Conservation (phyloP, 495 filamentous ascomycete species). For the Neurospora tetrasperma region DNA sequence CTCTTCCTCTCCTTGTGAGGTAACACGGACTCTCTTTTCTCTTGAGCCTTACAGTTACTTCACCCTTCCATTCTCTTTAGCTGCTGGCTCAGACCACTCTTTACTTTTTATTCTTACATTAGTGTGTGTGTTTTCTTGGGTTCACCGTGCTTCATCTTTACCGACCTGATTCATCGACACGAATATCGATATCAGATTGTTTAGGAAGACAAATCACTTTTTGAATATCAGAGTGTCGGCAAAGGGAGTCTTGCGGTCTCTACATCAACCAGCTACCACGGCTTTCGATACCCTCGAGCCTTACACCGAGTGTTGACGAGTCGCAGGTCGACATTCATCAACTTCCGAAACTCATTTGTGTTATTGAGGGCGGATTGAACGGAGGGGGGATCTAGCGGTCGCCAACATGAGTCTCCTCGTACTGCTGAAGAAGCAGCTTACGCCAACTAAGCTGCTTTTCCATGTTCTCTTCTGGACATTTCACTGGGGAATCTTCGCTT, state of each 20-base stretch:
- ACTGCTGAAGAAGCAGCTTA: conserved; percentile 49
- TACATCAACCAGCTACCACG: neutral
- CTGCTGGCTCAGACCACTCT: conserved; percentile 53
- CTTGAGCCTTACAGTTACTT: neutral
- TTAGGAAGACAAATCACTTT: neutral
- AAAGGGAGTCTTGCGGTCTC: neutral
- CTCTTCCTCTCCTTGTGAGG: conserved; percentile 21
- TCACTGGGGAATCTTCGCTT: conserved; percentile 71
- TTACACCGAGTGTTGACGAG: conserved; percentile 11
- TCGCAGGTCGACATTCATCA: conserved; percentile 44
- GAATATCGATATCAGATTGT: neutral
- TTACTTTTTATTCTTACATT: conserved; percentile 27
- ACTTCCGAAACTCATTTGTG: conserved; percentile 8
- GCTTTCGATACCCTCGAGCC: neutral
- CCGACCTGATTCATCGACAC: neutral
- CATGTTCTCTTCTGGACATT: conserved; percentile 76
- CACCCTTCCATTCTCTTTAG: conserved; percentile 28
- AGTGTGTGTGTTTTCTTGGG: conserved; percentile 3
- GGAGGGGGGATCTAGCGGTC: conserved; percentile 14
- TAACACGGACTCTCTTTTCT: conserved; percentile 13
- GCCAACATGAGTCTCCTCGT: conserved; percentile 32
- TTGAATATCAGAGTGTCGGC: neutral
- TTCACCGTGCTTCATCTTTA: neutral
- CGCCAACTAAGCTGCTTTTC: conserved; percentile 61
- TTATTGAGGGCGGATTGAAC: conserved; percentile 8